Percentiles rank a stretch among this genome's conserved stretches.
These are phyloP conservation scores for Beta lomatogona DNA, from an alignment of 179 eudicot species.

Conservation along the genomic window DNA sequence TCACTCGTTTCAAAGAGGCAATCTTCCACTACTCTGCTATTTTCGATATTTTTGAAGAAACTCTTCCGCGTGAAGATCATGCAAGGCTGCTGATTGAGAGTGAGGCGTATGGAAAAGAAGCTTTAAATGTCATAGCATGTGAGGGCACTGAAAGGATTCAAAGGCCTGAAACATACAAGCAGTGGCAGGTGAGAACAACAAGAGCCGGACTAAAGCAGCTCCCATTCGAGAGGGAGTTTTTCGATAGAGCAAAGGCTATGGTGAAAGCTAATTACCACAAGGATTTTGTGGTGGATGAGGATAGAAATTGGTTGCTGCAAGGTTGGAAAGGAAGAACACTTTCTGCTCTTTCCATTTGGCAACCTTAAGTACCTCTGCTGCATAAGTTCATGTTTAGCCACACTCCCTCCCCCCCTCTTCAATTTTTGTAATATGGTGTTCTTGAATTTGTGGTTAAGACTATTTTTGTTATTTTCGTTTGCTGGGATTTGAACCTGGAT, in stretches of 20 bases:
- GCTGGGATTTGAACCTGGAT: too few species aligned
- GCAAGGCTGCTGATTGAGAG: conserved; percentile 41
- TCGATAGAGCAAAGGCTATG: conserved; percentile 36
- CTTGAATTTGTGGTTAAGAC: conserved; percentile 7
- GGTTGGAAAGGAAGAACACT: conserved; percentile 62
- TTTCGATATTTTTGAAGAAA: conserved; percentile 43
- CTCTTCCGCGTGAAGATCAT: conserved; percentile 36
- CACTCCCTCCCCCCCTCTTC: conserved; percentile 1
- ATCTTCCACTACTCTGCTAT: conserved; percentile 40
- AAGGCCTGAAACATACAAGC: conserved; percentile 61
- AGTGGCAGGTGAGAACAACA: conserved; percentile 47
- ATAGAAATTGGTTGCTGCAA: conserved; percentile 46
- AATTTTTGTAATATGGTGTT: conserved; percentile 16
- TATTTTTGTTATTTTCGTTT: too few species aligned
- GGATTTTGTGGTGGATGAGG: conserved; percentile 51
- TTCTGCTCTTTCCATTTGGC: conserved; percentile 52
- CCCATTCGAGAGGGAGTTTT: conserved; percentile 36
- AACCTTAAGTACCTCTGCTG: conserved; percentile 15
- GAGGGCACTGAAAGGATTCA: conserved; percentile 58
- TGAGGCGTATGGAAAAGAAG: conserved; percentile 47
- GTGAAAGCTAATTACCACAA: conserved; percentile 42
- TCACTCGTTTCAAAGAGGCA: conserved; percentile 46
- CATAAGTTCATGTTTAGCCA: conserved; percentile 22
- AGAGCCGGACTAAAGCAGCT: conserved; percentile 48
- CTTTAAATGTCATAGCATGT: conserved; percentile 56